phyloP scores from a whole-genome alignment of 208 protist genomes.

The Trichomonas gallinae region DNA sequence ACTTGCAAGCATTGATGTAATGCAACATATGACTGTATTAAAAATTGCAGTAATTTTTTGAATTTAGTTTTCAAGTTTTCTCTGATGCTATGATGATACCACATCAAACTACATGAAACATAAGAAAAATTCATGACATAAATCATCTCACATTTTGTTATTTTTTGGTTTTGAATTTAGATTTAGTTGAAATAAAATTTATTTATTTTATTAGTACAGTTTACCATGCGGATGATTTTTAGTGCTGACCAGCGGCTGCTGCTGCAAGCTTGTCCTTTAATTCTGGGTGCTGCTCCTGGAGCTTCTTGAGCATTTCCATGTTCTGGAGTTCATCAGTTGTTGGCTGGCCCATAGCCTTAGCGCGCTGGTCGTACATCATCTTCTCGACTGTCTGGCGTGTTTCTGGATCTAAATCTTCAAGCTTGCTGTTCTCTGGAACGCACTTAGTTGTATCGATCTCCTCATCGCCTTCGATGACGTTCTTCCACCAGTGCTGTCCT shows the following conservation, averaged over 20 bases:
- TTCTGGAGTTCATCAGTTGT: conserved; percentile 12
- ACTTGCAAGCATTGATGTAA: too few species aligned
- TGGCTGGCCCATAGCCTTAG: neutral
- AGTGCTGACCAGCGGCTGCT: neutral
- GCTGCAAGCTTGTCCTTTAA: neutral
- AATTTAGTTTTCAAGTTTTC: too few species aligned
- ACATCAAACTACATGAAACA: too few species aligned
- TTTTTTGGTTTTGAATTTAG: too few species aligned
- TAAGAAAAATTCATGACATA: too few species aligned
- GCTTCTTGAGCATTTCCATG: neutral
- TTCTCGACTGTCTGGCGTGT: conserved; percentile 23
- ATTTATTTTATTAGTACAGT: too few species aligned
- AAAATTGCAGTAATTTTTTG: too few species aligned
- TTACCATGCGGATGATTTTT: neutral
- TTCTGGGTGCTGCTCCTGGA: neutral
- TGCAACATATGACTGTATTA: too few species aligned
- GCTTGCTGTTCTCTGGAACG: conserved; percentile 18
- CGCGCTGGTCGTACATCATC: conserved; percentile 20
- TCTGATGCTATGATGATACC: too few species aligned
- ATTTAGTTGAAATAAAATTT: too few species aligned
- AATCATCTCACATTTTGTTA: too few species aligned
- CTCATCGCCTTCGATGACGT: neutral
- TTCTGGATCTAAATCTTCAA: conserved; percentile 18
- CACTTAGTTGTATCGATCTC: conserved; percentile 3
- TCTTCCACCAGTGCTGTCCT: conserved; percentile 18